A percentile compares a stretch with the other conserved stretches of the same genome.
Conservation (phyloP, 2,329 filamentous ascomycete species). For the Aspergillus hortae region DNA sequence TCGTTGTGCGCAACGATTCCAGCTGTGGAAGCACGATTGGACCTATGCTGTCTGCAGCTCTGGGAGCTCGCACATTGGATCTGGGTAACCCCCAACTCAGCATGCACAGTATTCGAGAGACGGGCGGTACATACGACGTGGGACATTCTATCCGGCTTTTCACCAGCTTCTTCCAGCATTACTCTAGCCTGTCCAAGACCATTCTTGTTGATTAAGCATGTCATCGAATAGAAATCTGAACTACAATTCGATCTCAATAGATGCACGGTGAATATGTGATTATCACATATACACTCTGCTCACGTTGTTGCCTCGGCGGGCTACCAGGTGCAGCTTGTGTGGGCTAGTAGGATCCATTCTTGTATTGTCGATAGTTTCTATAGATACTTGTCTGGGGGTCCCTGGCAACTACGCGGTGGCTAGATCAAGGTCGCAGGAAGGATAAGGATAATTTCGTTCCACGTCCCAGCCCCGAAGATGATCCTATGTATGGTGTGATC, state of each 20-base stretch:
- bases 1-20: slow-evolving; percentile 94
- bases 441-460: too few relatives aligned
- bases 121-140: slow-evolving; percentile 81
- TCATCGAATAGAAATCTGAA: background rate
- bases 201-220: slow-evolving; percentile 72
- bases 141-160: slow-evolving; percentile 83
- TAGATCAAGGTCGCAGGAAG: too few relatives aligned
- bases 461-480: too few relatives aligned
- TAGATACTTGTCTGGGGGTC: too few relatives aligned
- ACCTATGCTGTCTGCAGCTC: slow-evolving; percentile 84
- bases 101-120: slow-evolving; percentile 97
- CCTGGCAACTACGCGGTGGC: too few relatives aligned
- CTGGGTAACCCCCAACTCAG: slow-evolving; percentile 89
- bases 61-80: slow-evolving; percentile 86
- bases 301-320: too few relatives aligned
- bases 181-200: slow-evolving; percentile 74
- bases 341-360: too few relatives aligned
- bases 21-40: slow-evolving; percentile 95
- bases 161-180: slow-evolving; percentile 79
- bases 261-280: background rate
- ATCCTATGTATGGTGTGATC: too few relatives aligned
- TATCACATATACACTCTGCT: too few relatives aligned
- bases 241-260: background rate
- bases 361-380: too few relatives aligned
- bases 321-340: too few relatives aligned